Evolutionary conservation across 73 alveolate genomes (phyloP).

Genomic region (Paramecium sexaurelia): DNA sequence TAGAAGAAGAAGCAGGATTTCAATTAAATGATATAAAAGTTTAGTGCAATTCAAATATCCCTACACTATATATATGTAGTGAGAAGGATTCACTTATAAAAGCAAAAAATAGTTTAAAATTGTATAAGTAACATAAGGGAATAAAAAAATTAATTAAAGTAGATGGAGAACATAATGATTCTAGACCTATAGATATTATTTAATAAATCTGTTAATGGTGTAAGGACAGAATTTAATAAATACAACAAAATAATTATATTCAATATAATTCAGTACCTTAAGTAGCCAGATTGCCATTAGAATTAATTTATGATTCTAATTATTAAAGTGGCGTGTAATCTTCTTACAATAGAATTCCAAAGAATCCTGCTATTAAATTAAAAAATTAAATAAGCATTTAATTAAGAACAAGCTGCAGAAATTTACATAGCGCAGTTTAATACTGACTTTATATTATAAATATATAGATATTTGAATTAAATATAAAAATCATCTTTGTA

Average conservation of each 20-base stretch:
- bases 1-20: slow-evolving; percentile 53
- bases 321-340: not conserved
- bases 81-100: slow-evolving; percentile 31
- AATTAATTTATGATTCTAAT: slow-evolving; percentile 37
- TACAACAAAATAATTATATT: not conserved
- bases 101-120: slow-evolving; percentile 17
- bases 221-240: not conserved
- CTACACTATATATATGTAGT: slow-evolving; percentile 24
- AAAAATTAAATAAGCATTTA: not conserved
- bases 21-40: slow-evolving; percentile 8
- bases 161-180: slow-evolving; percentile 35
- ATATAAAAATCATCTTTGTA: too few species aligned
- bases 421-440: not conserved
- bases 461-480: too few species aligned
- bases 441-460: not conserved
- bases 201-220: slow-evolving; percentile 26
- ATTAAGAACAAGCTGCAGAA: slow-evolving; percentile 37
- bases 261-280: not conserved
- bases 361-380: slow-evolving; percentile 23
- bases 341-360: not conserved
- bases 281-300: slow-evolving; percentile 8
- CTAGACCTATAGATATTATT: not conserved
- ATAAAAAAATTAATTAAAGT: not conserved
- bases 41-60: not conserved
- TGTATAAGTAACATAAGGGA: slow-evolving; percentile 23